Evolutionary conservation across 2,329 filamentous ascomycete species (phyloP).

Genomic region (Beauveria bassiana): DNA sequence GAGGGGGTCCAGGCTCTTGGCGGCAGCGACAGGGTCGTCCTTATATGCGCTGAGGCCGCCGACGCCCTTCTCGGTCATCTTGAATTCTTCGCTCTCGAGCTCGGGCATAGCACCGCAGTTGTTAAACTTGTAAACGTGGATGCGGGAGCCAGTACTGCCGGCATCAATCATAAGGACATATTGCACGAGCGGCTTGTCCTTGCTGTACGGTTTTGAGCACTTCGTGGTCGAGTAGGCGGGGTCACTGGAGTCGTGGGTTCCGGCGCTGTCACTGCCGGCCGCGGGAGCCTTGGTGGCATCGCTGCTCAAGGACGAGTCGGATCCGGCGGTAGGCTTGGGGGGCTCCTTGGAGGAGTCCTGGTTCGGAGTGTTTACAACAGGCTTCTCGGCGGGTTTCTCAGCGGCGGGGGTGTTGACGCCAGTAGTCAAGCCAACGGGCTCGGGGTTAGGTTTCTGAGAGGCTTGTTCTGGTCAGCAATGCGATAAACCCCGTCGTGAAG

Average conservation of each 20-base stretch:
- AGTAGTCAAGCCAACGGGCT: slow-evolving; percentile 9
- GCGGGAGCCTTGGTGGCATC: slow-evolving; percentile 6
- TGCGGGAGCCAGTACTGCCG: slow-evolving; percentile 92
- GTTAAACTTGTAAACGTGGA: slow-evolving; percentile 96
- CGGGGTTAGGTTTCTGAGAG: slow-evolving; percentile 6
- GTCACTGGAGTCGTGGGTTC: slow-evolving; percentile 39
- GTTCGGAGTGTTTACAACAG: neutral
- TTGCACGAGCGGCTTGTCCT: slow-evolving; percentile 88
- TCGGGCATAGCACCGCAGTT: slow-evolving; percentile 64
- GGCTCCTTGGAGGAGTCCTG: neutral
- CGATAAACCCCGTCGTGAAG: neutral
- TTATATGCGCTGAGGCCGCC: slow-evolving; percentile 84
- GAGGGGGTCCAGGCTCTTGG: slow-evolving; percentile 79
- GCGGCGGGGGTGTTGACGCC: slow-evolving; percentile 7
- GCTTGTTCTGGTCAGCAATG: neutral
- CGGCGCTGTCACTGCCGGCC: slow-evolving; percentile 37
- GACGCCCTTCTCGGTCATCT: slow-evolving; percentile 81
- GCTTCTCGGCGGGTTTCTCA: slow-evolving; percentile 5
- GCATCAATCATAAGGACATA: slow-evolving; percentile 99
- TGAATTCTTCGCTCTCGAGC: slow-evolving; percentile 85
- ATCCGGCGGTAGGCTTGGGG: slow-evolving; percentile 6
- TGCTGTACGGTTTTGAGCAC: slow-evolving; percentile 77
- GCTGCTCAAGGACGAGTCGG: neutral
- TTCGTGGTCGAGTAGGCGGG: slow-evolving; percentile 59
- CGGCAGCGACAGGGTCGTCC: slow-evolving; percentile 77